Base-by-base conservation (phyloP, 306 rosid genomes). In the Ormosia emarginata region DNA sequence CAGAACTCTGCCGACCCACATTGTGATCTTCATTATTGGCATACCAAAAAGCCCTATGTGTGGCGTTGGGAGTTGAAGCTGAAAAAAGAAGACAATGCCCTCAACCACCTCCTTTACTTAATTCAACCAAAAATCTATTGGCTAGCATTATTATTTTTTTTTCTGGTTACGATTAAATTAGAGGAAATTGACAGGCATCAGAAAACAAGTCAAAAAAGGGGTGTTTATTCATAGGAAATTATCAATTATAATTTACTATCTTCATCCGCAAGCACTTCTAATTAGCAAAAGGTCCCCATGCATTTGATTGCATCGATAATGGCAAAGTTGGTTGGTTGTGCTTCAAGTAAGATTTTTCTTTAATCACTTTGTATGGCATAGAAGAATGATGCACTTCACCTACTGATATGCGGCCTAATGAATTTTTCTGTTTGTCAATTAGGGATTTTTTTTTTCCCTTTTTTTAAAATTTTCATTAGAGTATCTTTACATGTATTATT, bases 41-140 rank as follows among this genome's bases (percentile, higher is more conserved):
- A 14, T 3, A 58, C 32, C 44, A 13, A 75, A 9, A 59, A 5
- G 53, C 17, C 66, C 41, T 11, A 3, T 43, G 5, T 10, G 43
- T 12, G 53, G 52, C 3, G 40, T 75, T 29, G 80, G n/a, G 10
- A 15, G 59, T 24, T 77, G 52, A 77, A 63, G 37, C 73, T 6
- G 9, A 47, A 32, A 12, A 76, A 46, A 29, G 10, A 69, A 43
- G 30, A 69, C 55, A 74, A 17, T 47, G 13, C 6, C 73, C 65
- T 7, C 79, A 82, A 83, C 87, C 78, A 55, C 65, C 56, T 76
- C 39, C 65, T 83, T 57, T 71, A 76, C 50, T 69, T 57, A 57
- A 49, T 61, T 44, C 68, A 41, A 52, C 7, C 2, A 39, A 11
- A 12, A 55, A 18, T 1, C 81, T 61, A 67, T 43, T 46, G 72